Evolutionary conservation across 2,329 filamentous ascomycete genomes (phyloP).

Genomic region (Nemania sp.): DNA sequence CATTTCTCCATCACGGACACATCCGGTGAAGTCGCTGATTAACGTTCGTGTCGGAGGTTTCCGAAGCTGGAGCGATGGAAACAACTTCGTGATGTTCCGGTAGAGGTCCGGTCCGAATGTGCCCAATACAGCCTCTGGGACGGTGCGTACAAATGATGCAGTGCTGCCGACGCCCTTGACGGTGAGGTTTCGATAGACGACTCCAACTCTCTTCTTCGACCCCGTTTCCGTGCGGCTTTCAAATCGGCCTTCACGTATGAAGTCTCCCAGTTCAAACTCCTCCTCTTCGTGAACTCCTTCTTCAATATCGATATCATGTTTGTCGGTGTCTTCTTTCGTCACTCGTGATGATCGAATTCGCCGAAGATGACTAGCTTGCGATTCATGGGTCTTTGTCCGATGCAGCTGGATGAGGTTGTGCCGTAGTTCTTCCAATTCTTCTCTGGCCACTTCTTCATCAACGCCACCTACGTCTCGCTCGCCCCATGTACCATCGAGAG

Average conservation of each 20-base stretch:
- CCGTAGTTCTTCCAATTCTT: constrained; percentile 43
- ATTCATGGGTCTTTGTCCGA: constrained; percentile 41
- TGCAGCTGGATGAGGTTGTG: constrained; percentile 42
- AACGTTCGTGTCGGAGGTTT: constrained; percentile 44
- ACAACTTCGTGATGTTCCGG: constrained; percentile 53
- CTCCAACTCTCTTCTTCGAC: constrained; percentile 76
- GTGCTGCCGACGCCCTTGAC: constrained; percentile 72
- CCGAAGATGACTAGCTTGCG: constrained; percentile 34
- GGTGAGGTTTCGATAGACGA: constrained; percentile 75
- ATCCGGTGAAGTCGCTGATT: constrained; percentile 68
- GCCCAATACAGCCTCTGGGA: constrained; percentile 73
- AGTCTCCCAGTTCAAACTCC: constrained; percentile 69
- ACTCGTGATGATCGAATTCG: constrained; percentile 17
- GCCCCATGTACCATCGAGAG: constrained; percentile 42
- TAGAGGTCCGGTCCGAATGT: constrained; percentile 84
- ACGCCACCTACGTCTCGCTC: constrained; percentile 43
- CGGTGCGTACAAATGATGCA: constrained; percentile 69
- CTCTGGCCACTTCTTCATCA: constrained; percentile 40
- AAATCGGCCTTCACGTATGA: constrained; percentile 74
- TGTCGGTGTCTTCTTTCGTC: constrained; percentile 12
- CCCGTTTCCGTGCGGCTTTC: constrained; percentile 69
- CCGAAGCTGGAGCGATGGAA: constrained; percentile 40
- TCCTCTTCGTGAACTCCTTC: constrained; percentile 52
- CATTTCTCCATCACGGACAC: constrained; percentile 71
- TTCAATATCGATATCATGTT: constrained; percentile 35